Evolutionary conservation across 2,329 filamentous ascomycete genomes (phyloP).

Genomic region (Escovopsis sp.): DNA sequence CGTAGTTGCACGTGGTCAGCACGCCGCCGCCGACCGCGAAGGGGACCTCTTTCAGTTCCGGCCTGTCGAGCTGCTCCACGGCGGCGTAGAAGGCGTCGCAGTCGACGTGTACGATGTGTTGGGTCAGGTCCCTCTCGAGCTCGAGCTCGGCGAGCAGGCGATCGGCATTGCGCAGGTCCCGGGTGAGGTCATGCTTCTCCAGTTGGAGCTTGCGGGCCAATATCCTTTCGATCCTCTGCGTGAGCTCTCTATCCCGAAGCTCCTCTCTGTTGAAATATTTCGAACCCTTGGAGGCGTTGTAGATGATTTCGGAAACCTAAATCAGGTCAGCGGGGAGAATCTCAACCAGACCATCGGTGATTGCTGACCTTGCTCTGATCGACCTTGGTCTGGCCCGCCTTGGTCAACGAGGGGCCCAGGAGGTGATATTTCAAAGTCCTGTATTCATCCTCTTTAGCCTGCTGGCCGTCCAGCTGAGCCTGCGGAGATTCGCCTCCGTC

Average conservation of each 20-base stretch:
- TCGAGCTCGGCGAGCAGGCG: conserved; percentile 71
- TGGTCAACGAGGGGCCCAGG: conserved; percentile 80
- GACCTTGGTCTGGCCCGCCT: conserved; percentile 85
- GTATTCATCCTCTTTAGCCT: conserved; percentile 19
- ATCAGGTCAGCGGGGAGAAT: background rate
- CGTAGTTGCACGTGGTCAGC: conserved; percentile 64
- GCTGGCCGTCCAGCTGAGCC: conserved; percentile 1
- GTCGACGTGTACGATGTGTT: conserved; percentile 80
- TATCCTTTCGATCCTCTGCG: conserved; percentile 72
- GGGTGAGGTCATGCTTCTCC: conserved; percentile 58
- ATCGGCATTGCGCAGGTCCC: conserved; percentile 63
- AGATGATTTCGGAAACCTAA: conserved; percentile 87
- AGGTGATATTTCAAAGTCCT: conserved; percentile 74
- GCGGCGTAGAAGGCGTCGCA: conserved; percentile 97
- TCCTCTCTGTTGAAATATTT: conserved; percentile 95
- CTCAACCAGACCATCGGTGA: background rate
- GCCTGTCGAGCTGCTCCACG: conserved; percentile 72
- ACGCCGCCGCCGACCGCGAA: conserved; percentile 74
- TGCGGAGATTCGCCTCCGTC: conserved; percentile 1
- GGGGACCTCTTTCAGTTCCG: conserved; percentile 71
- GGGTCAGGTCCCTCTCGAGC: conserved; percentile 61
- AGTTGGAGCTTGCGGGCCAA: conserved; percentile 59
- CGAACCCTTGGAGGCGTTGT: conserved; percentile 89
- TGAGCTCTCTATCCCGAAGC: conserved; percentile 64
- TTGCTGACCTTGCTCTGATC: conserved; percentile 66